These are phyloP conservation scores for Microbotryum scabiosae DNA, from an alignment of 1,284 basidiomycete genomes.

Conservation along the genomic window DNA sequence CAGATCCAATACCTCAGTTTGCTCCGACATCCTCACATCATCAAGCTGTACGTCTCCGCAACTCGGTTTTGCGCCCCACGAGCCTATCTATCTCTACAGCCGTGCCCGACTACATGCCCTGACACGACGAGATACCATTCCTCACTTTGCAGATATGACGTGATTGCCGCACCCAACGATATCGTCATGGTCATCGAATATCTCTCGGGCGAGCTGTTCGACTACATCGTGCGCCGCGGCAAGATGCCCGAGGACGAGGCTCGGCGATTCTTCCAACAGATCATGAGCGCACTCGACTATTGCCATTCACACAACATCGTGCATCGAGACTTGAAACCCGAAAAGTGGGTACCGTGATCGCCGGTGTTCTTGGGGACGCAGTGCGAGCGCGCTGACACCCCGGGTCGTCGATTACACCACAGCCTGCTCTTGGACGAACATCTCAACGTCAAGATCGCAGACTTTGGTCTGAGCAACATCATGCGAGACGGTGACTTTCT, in stretches of 20 bases:
- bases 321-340: conserved; percentile 90
- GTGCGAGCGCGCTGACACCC: background rate
- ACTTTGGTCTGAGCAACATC: conserved; percentile 88
- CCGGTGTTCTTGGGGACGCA: background rate
- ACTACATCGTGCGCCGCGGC: conserved; percentile 84
- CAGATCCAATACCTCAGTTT: conserved; percentile 84
- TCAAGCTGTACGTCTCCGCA: conserved; percentile 68
- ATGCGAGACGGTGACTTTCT: conserved; percentile 92
- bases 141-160: conserved; percentile 65
- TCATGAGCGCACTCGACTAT: conserved; percentile 91
- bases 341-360: conserved; percentile 56
- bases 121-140: background rate
- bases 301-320: conserved; percentile 90
- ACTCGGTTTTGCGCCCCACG: no score
- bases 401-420: background rate
- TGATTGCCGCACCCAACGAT: conserved; percentile 83
- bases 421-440: conserved; percentile 47
- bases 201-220: conserved; percentile 79
- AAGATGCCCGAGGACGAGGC: conserved; percentile 76
- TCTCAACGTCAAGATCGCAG: conserved; percentile 76
- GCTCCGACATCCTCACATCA: conserved; percentile 85
- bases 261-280: conserved; percentile 88
- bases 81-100: background rate
- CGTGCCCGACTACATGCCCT: no score
- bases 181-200: conserved; percentile 90